A percentile compares a stretch with the other conserved stretches of the same genome.
Evolutionary conservation across 495 filamentous ascomycete genomes (phyloP).

Genomic region (Talaromyces liani): DNA sequence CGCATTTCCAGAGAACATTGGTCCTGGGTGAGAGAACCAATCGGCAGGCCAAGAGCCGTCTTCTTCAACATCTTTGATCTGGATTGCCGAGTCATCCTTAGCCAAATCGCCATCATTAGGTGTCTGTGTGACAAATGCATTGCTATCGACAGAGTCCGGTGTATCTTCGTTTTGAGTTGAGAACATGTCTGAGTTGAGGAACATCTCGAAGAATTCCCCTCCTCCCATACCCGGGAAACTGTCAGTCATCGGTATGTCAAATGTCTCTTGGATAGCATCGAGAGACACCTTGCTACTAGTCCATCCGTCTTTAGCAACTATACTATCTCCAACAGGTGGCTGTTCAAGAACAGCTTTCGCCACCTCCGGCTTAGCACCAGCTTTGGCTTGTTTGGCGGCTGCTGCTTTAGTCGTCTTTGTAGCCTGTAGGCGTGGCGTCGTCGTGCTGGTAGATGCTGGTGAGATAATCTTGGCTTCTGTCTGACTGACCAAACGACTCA

Average conservation of each 20-base stretch:
- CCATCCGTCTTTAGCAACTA: constrained; percentile 30
- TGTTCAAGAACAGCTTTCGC: constrained; percentile 17
- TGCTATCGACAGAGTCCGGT: constrained; percentile 30
- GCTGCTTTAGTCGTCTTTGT: constrained; percentile 21
- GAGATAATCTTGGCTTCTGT: constrained; percentile 31
- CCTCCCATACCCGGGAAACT: constrained; percentile 21
- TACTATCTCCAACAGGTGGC: constrained; percentile 7
- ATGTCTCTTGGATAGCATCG: constrained; percentile 34
- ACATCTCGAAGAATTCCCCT: constrained; percentile 32
- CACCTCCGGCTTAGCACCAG: constrained; percentile 24
- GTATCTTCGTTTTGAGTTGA: constrained; percentile 32
- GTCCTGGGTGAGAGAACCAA: constrained; percentile 25
- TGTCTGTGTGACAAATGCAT: constrained; percentile 26
- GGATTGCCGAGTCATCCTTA: constrained; percentile 15
- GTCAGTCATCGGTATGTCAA: constrained; percentile 25
- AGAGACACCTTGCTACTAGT: constrained; percentile 34
- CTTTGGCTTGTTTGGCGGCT: constrained; percentile 20
- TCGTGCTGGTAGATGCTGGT: constrained; percentile 33
- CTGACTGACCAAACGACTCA: constrained; percentile 33
- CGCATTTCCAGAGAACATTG: constrained; percentile 15
- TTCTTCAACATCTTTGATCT: constrained; percentile 15
- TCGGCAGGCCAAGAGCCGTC: constrained; percentile 26
- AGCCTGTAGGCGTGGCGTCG: constrained; percentile 30
- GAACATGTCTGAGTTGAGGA: constrained; percentile 38
- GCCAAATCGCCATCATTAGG: constrained; percentile 25